Evolutionary conservation across 805 yeast species (phyloP).

Genomic region (Candida orba): DNA sequence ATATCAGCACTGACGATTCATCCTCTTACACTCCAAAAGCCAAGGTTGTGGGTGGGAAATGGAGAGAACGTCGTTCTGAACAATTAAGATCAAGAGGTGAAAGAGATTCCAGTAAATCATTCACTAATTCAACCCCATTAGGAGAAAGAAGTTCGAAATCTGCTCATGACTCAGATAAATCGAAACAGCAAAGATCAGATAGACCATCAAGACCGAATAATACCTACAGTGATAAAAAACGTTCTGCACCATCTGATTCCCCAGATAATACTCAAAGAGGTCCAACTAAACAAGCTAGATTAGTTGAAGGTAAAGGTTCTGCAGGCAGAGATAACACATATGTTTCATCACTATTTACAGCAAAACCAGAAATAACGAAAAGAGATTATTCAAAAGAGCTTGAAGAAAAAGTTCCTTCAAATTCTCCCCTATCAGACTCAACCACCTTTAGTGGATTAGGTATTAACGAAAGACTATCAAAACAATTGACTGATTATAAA

Average conservation of each 20-base stretch:
- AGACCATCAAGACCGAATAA: constrained; percentile 6
- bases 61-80: constrained; percentile 69
- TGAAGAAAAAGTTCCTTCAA: constrained; percentile 50
- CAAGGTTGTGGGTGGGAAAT: constrained; percentile 63
- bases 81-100: constrained; percentile 19
- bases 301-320: constrained; percentile 41
- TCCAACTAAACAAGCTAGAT: constrained; percentile 31
- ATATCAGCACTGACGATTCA: constrained; percentile 48
- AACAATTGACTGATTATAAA: constrained; percentile 51
- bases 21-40: constrained; percentile 18
- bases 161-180: too few species aligned
- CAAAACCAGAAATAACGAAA: constrained; percentile 46
- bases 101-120: background rate
- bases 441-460: constrained; percentile 71
- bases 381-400: constrained; percentile 31
- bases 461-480: constrained; percentile 43
- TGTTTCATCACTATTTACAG: constrained; percentile 81
- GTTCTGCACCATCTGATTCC: constrained; percentile 11
- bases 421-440: constrained; percentile 70
- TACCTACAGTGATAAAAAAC: constrained; percentile 6
- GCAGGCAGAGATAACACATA: constrained; percentile 54
- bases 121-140: constrained; percentile 1
- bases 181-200: background rate
- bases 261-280: constrained; percentile 12
- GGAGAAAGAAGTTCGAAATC: constrained; percentile 2